Evolutionary conservation across 164 flowering plant species (phyloP).

Genomic region (Annona squamosa): DNA sequence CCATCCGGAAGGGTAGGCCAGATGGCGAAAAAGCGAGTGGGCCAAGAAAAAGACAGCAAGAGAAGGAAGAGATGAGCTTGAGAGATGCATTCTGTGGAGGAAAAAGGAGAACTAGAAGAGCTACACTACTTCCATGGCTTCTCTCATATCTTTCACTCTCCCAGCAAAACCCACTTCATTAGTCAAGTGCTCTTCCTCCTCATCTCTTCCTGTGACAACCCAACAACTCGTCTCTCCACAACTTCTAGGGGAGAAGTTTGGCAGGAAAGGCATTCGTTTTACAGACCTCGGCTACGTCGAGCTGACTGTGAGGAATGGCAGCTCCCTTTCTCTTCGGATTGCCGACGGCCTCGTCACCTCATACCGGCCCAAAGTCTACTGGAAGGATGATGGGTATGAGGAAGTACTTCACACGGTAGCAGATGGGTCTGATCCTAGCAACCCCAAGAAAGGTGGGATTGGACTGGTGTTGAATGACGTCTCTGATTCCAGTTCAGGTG

Average conservation of each 20-base stretch:
- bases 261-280: conserved; percentile 78
- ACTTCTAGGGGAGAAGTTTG: conserved; percentile 52
- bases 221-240: conserved; percentile 12
- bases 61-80: conserved; percentile 13
- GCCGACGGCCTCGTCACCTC: conserved; percentile 70
- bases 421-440: conserved; percentile 14
- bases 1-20: not conserved
- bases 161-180: conserved; percentile 14
- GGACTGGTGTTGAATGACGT: conserved; percentile 65
- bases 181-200: conserved; percentile 8
- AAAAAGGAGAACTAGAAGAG: not conserved
- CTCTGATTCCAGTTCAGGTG: conserved; percentile 27
- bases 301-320: conserved; percentile 78
- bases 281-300: conserved; percentile 43
- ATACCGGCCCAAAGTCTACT: conserved; percentile 77
- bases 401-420: conserved; percentile 72
- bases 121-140: conserved; percentile 18
- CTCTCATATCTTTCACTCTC: conserved; percentile 26
- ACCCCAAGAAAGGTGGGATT: conserved; percentile 54
- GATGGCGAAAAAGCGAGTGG: not conserved
- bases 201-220: conserved; percentile 14
- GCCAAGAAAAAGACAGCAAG: not conserved
- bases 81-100: conserved; percentile 19
- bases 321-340: conserved; percentile 53
- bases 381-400: conserved; percentile 82